phyloP scores from a whole-genome alignment of 176 grass and related monocot genomes.

The Oryza glaberrima region DNA sequence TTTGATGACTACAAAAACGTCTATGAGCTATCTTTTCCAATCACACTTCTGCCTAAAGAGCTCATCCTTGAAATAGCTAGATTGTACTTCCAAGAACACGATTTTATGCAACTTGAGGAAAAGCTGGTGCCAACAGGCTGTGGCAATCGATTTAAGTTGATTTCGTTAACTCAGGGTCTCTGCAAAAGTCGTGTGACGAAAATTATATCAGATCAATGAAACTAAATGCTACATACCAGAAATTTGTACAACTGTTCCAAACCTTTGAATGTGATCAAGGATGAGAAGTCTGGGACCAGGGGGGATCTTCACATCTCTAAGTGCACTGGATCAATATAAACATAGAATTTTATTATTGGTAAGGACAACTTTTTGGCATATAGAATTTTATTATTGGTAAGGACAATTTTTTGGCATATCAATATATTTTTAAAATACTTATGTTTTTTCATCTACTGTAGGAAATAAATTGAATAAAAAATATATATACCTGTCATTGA shows the following conservation, averaged over 20 bases:
- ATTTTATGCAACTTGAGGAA: slow-evolving; percentile 32
- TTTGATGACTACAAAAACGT: slow-evolving; percentile 42
- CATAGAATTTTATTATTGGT: not conserved
- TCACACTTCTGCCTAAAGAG: slow-evolving; percentile 30
- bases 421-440: not conserved
- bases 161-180: slow-evolving; percentile 66
- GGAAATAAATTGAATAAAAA: not conserved
- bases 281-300: slow-evolving; percentile 97
- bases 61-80: slow-evolving; percentile 25
- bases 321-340: slow-evolving; percentile 65
- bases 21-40: slow-evolving; percentile 25
- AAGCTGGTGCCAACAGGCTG: not conserved
- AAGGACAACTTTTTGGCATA: not conserved
- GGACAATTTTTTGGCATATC: not conserved
- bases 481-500: slow-evolving; percentile 72
- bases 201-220: slow-evolving; percentile 22
- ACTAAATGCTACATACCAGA: slow-evolving; percentile 10
- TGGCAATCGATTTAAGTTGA: slow-evolving; percentile 38
- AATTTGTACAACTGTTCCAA: slow-evolving; percentile 12
- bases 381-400: not conserved
- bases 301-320: slow-evolving; percentile 94
- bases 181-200: slow-evolving; percentile 33
- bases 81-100: slow-evolving; percentile 5
- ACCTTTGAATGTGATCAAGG: slow-evolving; percentile 96
- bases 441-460: not conserved